phyloP scores from a whole-genome alignment of 208 protist species.

The Leishmania amazonensis region DNA sequence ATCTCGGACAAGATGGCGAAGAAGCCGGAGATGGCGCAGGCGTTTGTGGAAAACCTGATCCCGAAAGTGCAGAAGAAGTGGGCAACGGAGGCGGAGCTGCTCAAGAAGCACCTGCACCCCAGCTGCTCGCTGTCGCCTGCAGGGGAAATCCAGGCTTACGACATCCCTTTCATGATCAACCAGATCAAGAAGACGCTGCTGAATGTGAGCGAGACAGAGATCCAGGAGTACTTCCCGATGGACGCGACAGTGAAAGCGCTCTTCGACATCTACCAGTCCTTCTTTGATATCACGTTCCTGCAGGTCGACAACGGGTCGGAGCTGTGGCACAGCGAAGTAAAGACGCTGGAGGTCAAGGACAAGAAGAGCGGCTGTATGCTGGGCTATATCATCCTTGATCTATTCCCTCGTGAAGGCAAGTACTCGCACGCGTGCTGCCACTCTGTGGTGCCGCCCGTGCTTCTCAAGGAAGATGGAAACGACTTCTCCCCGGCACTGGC shows the following conservation, averaged over 20 bases:
- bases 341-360: conserved; percentile 75
- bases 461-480: conserved; percentile 41
- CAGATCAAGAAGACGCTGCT: conserved; percentile 79
- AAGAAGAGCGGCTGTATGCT: conserved; percentile 56
- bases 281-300: conserved; percentile 82
- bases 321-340: conserved; percentile 72
- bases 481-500: conserved; percentile 74
- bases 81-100: conserved; percentile 54
- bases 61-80: conserved; percentile 82
- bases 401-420: conserved; percentile 89
- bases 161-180: conserved; percentile 86
- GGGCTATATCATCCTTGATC: conserved; percentile 82
- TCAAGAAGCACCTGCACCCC: conserved; percentile 70
- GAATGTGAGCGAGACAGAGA: conserved; percentile 80
- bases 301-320: conserved; percentile 68
- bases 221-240: conserved; percentile 90
- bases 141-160: conserved; percentile 65
- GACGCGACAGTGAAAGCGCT: conserved; percentile 75
- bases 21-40: conserved; percentile 55
- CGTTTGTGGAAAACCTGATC: conserved; percentile 71
- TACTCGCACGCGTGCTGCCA: conserved; percentile 85
- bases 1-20: conserved; percentile 87
- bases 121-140: conserved; percentile 70
- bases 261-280: conserved; percentile 83
- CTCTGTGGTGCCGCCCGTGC: conserved; percentile 74